Percentiles rank a stretch among this genome's conserved stretches.
Evolutionary conservation across 75 land plant species (phyloP).

Genomic region (Sequoiadendron giganteum): DNA sequence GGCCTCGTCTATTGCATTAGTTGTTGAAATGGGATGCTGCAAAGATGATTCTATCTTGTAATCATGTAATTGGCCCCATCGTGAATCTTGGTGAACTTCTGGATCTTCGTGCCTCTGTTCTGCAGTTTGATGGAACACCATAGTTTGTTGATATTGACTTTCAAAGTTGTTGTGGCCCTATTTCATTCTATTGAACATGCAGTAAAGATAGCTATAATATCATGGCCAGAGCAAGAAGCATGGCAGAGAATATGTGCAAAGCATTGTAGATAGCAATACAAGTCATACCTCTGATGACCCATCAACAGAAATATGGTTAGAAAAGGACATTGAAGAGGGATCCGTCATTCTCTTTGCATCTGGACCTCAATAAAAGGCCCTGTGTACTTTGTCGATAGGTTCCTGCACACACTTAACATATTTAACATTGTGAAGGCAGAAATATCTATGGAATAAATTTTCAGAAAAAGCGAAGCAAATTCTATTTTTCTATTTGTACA

Average conservation of each 20-base stretch:
- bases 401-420: background rate
- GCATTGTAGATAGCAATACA: background rate
- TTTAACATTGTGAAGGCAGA: background rate
- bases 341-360: background rate
- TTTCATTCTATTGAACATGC: background rate
- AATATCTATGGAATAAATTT: background rate
- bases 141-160: background rate
- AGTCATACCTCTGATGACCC: background rate
- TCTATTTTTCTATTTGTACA: background rate
- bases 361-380: too few species aligned
- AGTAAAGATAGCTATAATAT: background rate
- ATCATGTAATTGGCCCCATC: background rate
- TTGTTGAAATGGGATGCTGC: background rate
- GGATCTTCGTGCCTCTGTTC: slow-evolving; percentile 6
- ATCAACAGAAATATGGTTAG: background rate
- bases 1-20: background rate
- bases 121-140: slow-evolving; percentile 3
- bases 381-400: background rate
- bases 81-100: background rate
- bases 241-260: background rate
- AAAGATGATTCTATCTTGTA: background rate
- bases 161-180: background rate
- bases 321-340: background rate
- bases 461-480: background rate
- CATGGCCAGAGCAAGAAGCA: background rate